Conservation (phyloP, 805 yeast species). For the Saccharomycopsis javanensis region DNA sequence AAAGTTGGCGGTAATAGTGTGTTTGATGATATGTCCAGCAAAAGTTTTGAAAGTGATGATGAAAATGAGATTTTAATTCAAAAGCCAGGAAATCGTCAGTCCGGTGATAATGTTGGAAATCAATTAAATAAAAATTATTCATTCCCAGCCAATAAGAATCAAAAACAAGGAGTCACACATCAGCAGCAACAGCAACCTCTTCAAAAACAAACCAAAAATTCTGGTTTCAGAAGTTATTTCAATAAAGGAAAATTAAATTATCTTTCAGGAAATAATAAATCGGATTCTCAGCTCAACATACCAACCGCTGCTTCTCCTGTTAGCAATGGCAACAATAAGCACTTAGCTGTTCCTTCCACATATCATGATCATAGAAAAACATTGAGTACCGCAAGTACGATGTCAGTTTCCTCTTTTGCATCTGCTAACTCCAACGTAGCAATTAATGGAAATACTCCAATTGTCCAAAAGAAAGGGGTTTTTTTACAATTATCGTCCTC, state of each 20-base stretch:
- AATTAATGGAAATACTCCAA: neutral
- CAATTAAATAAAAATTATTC: constrained; percentile 5
- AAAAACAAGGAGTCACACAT: neutral
- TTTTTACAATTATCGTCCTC: neutral
- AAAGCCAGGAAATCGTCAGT: neutral
- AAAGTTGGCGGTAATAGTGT: neutral
- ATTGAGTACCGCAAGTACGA: neutral
- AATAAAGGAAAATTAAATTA: neutral
- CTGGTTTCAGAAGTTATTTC: constrained; percentile 1
- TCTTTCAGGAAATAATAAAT: neutral
- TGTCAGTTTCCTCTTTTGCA: neutral
- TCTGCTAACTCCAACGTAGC: neutral
- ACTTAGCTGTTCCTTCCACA: neutral
- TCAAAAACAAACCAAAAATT: constrained; percentile 5
- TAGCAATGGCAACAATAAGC: neutral
- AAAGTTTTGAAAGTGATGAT: constrained; percentile 16
- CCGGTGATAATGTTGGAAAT: neutral
- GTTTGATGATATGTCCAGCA: constrained; percentile 11
- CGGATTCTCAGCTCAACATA: neutral
- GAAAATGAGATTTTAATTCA: constrained; percentile 8
- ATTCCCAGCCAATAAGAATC: neutral
- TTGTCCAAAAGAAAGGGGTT: neutral
- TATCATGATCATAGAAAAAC: neutral
- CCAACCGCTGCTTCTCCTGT: neutral
- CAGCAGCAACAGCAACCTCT: constrained; percentile 3